A percentile compares a stretch with the other conserved stretches of the same genome.
Evolutionary conservation across 2,329 filamentous ascomycete genomes (phyloP).

Genomic region (Fusarium vanettenii): DNA sequence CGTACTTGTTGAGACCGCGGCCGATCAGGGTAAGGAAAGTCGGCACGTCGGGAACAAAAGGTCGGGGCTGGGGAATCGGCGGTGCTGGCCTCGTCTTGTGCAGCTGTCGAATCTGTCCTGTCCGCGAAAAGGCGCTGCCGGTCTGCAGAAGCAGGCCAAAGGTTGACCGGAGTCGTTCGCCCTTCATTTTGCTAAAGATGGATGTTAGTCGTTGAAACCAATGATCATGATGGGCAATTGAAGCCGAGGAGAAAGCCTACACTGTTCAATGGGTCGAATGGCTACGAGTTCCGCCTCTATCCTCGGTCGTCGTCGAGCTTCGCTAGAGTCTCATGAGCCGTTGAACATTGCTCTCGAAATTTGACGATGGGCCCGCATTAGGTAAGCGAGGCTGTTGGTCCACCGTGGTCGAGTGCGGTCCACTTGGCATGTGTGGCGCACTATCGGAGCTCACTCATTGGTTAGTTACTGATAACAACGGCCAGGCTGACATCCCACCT

Average conservation of each 20-base stretch:
- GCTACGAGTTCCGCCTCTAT: slow-evolving; percentile 30
- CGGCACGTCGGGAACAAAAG: slow-evolving; percentile 84
- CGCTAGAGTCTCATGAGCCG: slow-evolving; percentile 26
- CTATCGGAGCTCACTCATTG: slow-evolving; percentile 19
- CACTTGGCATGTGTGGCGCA: slow-evolving; percentile 21
- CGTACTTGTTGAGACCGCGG: slow-evolving; percentile 83
- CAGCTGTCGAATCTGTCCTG: slow-evolving; percentile 56
- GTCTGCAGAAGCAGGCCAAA: slow-evolving; percentile 47
- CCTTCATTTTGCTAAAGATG: slow-evolving; percentile 46
- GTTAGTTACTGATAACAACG: slow-evolving; percentile 20
- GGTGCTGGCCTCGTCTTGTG: slow-evolving; percentile 55
- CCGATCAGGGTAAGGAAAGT: slow-evolving; percentile 94
- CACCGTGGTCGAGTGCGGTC: not conserved
- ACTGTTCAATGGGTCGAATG: slow-evolving; percentile 37
- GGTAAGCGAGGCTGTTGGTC: slow-evolving; percentile 48
- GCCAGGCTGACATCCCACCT: slow-evolving; percentile 40
- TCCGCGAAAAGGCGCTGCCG: slow-evolving; percentile 46
- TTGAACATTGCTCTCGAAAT: slow-evolving; percentile 43
- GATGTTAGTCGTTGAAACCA: slow-evolving; percentile 8
- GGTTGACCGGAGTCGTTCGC: slow-evolving; percentile 47
- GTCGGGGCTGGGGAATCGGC: slow-evolving; percentile 75
- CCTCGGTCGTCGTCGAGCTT: slow-evolving; percentile 33
- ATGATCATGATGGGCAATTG: fast-evolving
- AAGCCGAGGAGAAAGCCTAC: slow-evolving; percentile 16
- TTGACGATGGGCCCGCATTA: slow-evolving; percentile 43